Evolutionary conservation across 805 yeast genomes (phyloP).

Genomic region (Kuraishia hungarica): DNA sequence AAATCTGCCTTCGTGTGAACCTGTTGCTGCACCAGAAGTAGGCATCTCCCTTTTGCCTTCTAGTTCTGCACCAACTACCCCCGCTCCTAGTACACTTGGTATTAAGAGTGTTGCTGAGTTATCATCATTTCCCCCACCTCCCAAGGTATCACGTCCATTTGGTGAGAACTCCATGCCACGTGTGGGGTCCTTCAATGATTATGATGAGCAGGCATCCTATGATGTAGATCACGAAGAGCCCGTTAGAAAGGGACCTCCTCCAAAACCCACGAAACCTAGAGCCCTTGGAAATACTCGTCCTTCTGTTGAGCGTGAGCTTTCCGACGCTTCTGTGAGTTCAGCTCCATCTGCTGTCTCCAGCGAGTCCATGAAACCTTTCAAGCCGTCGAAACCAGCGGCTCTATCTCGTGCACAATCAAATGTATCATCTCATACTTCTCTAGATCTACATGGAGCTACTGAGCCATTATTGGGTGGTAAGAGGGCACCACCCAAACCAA

Average conservation of each 20-base stretch:
- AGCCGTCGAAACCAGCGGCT: conserved; percentile 1
- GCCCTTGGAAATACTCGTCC: not conserved
- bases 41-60: not conserved
- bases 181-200: not conserved
- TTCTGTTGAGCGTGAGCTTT: not conserved
- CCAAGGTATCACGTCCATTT: conserved; percentile 5
- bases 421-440: not conserved
- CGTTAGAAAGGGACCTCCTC: conserved; percentile 29
- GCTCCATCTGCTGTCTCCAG: not conserved
- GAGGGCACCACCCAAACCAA: conserved; percentile 3
- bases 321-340: not conserved
- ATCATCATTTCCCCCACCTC: conserved; percentile 1
- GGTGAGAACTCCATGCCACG: not conserved
- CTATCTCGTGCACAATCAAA: not conserved
- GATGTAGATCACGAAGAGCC: not conserved
- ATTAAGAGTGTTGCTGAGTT: not conserved
- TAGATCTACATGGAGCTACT: not conserved
- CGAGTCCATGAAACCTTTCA: not conserved
- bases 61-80: not conserved
- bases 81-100: not conserved
- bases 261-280: conserved; percentile 29
- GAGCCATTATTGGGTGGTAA: not conserved
- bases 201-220: not conserved
- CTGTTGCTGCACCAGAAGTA: not conserved
- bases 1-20: not conserved